These are phyloP conservation scores for Cladophialophora psammophila DNA, from an alignment of 2,329 filamentous ascomycete species.

Conservation along the genomic window DNA sequence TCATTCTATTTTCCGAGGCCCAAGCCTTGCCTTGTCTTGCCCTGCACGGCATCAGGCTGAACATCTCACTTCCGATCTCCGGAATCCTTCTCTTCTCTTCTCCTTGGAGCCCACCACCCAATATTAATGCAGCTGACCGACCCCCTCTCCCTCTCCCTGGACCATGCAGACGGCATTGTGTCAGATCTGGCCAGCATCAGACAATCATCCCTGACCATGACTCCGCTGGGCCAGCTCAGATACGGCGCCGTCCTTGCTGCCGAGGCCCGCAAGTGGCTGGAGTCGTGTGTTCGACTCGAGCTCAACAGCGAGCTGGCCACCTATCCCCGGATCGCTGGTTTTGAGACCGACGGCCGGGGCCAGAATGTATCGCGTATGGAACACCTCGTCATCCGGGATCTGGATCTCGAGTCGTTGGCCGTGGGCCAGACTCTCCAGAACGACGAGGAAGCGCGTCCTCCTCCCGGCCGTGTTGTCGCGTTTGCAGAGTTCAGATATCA, in stretches of 20 bases:
- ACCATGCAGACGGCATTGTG: not conserved
- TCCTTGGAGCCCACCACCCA: not conserved
- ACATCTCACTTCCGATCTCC: not conserved
- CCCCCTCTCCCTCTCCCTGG: not conserved
- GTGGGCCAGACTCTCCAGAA: not conserved
- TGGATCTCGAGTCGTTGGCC: slow-evolving; percentile 13
- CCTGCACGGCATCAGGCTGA: not conserved
- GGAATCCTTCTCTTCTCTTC: too few relatives aligned
- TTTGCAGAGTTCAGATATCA: slow-evolving; percentile 28
- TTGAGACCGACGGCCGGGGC: slow-evolving; percentile 14
- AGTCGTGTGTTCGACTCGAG: slow-evolving; percentile 7
- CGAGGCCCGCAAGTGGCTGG: slow-evolving; percentile 22
- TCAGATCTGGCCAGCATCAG: slow-evolving; percentile 22
- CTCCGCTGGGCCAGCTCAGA: slow-evolving; percentile 20
- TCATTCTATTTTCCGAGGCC: too few relatives aligned
- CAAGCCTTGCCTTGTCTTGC: not conserved
- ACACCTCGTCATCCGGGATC: slow-evolving; percentile 22
- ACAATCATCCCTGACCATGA: slow-evolving; percentile 16
- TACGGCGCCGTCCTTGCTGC: slow-evolving; percentile 16
- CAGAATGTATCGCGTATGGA: slow-evolving; percentile 16
- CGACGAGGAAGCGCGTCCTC: not conserved
- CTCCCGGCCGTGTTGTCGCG: slow-evolving; percentile 17
- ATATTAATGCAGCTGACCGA: slow-evolving; percentile 12
- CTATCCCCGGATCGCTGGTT: slow-evolving; percentile 17
- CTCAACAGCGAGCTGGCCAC: slow-evolving; percentile 1